A percentile compares a stretch with the other conserved stretches of the same genome.
Evolutionary conservation across 345 rosid genomes (phyloP).

Genomic region (Turritis glabra): DNA sequence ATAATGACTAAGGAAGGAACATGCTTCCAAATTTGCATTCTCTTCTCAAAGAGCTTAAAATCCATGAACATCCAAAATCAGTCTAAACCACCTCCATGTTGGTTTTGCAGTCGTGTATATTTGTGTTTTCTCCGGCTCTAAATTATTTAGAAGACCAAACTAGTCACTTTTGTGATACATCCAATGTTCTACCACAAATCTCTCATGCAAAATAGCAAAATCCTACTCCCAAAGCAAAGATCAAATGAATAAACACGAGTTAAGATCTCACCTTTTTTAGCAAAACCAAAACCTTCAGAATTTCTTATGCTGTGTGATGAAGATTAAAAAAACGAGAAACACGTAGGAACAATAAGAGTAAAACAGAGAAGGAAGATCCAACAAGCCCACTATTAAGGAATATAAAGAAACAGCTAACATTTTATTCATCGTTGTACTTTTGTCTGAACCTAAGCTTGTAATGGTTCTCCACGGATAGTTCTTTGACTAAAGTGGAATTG

Average conservation of each 20-base stretch:
- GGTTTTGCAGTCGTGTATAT: not conserved
- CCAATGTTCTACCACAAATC: constrained; percentile 1
- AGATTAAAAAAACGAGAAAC: not conserved
- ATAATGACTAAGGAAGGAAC: constrained; percentile 12
- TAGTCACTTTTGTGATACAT: too few relatives aligned
- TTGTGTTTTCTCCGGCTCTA: not conserved
- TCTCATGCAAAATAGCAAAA: not conserved
- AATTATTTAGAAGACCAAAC: too few relatives aligned
- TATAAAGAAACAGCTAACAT: not conserved
- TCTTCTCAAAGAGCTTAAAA: not conserved
- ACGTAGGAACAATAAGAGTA: not conserved
- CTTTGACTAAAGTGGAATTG: not conserved
- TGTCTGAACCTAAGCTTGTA: not conserved
- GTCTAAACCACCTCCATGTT: not conserved
- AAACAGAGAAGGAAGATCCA: constrained; percentile 31
- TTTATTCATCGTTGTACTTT: not conserved
- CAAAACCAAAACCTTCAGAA: not conserved
- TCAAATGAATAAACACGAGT: not conserved
- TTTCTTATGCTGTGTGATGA: not conserved
- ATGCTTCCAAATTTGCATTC: constrained; percentile 3
- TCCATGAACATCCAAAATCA: not conserved
- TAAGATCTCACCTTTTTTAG: not conserved
- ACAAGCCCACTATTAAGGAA: not conserved
- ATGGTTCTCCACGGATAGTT: not conserved
- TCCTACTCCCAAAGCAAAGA: not conserved